Base-by-base conservation (phyloP, 495 filamentous ascomycete species). In the Trichoderma gamsii region DNA sequence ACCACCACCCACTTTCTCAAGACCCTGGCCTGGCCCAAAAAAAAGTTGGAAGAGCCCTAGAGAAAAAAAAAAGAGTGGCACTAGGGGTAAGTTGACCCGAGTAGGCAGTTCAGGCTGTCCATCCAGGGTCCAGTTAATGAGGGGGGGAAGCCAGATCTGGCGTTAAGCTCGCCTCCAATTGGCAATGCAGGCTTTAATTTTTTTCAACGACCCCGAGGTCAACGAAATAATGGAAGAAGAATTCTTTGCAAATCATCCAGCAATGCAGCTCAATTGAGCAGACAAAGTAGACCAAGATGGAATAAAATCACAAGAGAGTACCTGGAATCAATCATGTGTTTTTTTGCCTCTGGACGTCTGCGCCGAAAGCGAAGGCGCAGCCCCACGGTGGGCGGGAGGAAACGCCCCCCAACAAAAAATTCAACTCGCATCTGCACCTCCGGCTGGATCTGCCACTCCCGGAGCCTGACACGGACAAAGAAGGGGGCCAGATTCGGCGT, bases 81-180 rank as follows among this genome's bases (percentile, higher is more conserved):
- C 35, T 38, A 38, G 35, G 35, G 35, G 35, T 38, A 38, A 38
- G 35, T 38, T 38, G 35, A 9, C 35, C 35, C 35, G 35, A 38
- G 35, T 38, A 38, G 35, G 35, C 35, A 38, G 35, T 38, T 38
- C 35, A 38, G 35, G 35, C 35, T 38, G 35, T 38, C 35, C 35
- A 61, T 61, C 56, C 56, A 61, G 56, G 56, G 56, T 61, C 56
- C 56, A 32, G 25, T 29, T 61, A 29, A 61, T 29, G 27, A 18
- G 8, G 16, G 8, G 11, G 15, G 56, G 56, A 29, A 23, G 29
- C 56, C 56, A 61, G 56, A 61, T 61, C 56, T 61, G 56, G 56
- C 56, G 56, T 61, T 11, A 32, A 52, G 49, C 38, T 67, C 23
- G 38, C 61, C 43, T 38, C 43, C 56, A 13, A 65, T 65, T 44